Evolutionary conservation across 352 stramenopile species (phyloP), one percentile per base, ranked within the genome.

Genomic region (Pythium graminicola): DNA sequence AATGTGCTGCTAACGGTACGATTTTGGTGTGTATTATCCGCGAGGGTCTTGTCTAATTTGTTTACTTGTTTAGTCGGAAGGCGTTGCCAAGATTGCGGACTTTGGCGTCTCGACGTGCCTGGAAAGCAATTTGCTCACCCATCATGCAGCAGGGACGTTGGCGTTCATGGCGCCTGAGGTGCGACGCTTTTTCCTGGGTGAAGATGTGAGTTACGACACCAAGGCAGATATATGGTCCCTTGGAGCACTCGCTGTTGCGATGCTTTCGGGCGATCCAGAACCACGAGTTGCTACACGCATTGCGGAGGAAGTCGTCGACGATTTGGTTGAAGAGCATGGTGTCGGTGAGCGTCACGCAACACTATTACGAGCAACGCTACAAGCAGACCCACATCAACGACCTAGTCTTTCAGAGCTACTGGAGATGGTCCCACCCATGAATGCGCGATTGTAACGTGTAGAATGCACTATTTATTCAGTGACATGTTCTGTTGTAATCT

Each of bases 111-210:
- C 81, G 2, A 92, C 77, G 3, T 81, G 75, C 28, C 62, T 92
- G 19, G 76, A 87, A 41, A 90, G 72, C 55, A 63, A 84, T 20
- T 48, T 89, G 42, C 51, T 88, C 36, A 92, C 79, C 0, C 76
- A 86, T 39, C 79, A 90, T 31, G 76, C 77, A 16, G 81, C 81
- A 6, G 81, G 77, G 1, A 92, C 81, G 11, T 64, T 92, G 38
- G 73, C 75, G 33, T 92, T 85, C 52, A 92, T 90, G 81, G 81
- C 81, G 3, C 81, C 81, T 1, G 79, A 92, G 54, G 76, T 92
- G 54, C 66, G 79, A 10, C 65, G 71, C 3, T 92, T 83, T 56
- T 86, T 92, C 46, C 35, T 89, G 1, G 77, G 77, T 11, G 73
- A 90, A 55, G 60, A 65, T 22, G 76, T 90, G 39, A 79, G 65